A percentile compares a stretch with the other conserved stretches of the same genome.
phyloP scores from a whole-genome alignment of 2,329 filamentous ascomycete species.

The Sarocladiaceae sp. region DNA sequence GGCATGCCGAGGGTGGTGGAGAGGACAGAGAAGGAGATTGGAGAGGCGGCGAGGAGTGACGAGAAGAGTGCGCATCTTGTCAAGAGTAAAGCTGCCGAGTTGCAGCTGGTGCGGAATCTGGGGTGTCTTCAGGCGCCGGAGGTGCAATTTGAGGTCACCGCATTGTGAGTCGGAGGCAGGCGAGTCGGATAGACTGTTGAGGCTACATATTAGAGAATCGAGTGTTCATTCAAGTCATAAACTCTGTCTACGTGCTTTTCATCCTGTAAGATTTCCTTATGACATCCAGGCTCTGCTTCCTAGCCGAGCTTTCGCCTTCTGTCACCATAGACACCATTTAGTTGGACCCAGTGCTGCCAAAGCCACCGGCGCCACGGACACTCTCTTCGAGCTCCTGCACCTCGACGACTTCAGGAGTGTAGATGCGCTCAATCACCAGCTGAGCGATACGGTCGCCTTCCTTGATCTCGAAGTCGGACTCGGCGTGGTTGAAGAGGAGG shows the following conservation, averaged over 20 bases:
- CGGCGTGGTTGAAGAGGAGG: conserved; percentile 86
- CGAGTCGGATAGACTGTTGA: not conserved
- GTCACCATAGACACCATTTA: too few relatives aligned
- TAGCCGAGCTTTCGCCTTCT: too few relatives aligned
- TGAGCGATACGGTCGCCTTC: conserved; percentile 90
- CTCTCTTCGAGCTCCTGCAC: conserved; percentile 85
- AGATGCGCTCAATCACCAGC: conserved; percentile 89
- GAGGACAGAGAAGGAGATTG: conserved; percentile 34
- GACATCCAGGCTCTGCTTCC: not conserved
- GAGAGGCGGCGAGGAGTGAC: conserved; percentile 30
- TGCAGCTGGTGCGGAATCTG: conserved; percentile 73
- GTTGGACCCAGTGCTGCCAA: conserved; percentile 70
- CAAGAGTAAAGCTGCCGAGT: conserved; percentile 78
- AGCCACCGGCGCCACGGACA: conserved; percentile 82
- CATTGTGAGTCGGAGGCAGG: not conserved
- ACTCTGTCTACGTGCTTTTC: conserved; percentile 2
- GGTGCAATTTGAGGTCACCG: conserved; percentile 53
- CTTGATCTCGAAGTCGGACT: conserved; percentile 72
- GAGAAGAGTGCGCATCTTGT: conserved; percentile 59
- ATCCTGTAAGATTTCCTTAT: conserved; percentile 2
- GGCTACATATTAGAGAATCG: not conserved
- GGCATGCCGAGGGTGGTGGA: conserved; percentile 50
- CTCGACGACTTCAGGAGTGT: conserved; percentile 85
- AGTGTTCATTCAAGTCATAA: not conserved
- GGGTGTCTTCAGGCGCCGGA: conserved; percentile 60